Percentiles rank a stretch among this genome's conserved stretches.
phyloP scores from a whole-genome alignment of 1,284 basidiomycete genomes.

The Leccinum fuscescens region DNA sequence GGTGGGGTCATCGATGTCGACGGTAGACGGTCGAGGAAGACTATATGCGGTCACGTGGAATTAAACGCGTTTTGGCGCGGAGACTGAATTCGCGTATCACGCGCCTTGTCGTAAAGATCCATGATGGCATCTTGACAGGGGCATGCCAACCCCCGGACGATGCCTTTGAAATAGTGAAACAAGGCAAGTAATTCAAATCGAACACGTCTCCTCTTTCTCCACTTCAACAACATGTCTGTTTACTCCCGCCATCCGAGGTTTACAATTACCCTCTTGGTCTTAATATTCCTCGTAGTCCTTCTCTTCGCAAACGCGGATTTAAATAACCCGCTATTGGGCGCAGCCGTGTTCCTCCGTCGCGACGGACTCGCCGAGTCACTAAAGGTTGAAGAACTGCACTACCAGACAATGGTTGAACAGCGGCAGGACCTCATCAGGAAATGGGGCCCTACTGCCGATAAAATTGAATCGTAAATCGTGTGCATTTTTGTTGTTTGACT shows the following conservation, averaged over 20 bases:
- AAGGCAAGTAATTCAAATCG: too few species aligned
- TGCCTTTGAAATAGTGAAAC: too few species aligned
- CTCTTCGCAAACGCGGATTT: slow-evolving; percentile 27
- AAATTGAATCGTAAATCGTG: slow-evolving; percentile 25
- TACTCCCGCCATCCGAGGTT: slow-evolving; percentile 33
- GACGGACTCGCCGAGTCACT: slow-evolving; percentile 12
- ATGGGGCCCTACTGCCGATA: slow-evolving; percentile 35
- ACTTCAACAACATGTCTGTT: slow-evolving; percentile 25
- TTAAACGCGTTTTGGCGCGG: slow-evolving; percentile 38
- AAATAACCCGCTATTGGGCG: neutral
- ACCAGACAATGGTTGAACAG: slow-evolving; percentile 20
- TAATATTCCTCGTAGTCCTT: slow-evolving; percentile 29
- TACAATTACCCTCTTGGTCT: slow-evolving; percentile 28
- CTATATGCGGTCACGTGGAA: slow-evolving; percentile 34
- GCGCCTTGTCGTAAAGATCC: slow-evolving; percentile 18
- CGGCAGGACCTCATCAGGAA: slow-evolving; percentile 28
- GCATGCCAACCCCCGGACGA: too few species aligned
- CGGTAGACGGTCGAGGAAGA: slow-evolving; percentile 14
- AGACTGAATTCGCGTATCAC: slow-evolving; percentile 26
- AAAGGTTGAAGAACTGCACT: slow-evolving; percentile 22
- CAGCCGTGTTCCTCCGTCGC: slow-evolving; percentile 3
- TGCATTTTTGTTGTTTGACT: neutral
- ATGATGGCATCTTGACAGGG: too few species aligned
- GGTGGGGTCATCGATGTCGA: slow-evolving; percentile 31
- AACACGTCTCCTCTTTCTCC: slow-evolving; percentile 8